A percentile compares a stretch with the other conserved stretches of the same genome.
phyloP scores from a whole-genome alignment of 2,329 filamentous ascomycete genomes.

The Rutstroemia sydowiana region DNA sequence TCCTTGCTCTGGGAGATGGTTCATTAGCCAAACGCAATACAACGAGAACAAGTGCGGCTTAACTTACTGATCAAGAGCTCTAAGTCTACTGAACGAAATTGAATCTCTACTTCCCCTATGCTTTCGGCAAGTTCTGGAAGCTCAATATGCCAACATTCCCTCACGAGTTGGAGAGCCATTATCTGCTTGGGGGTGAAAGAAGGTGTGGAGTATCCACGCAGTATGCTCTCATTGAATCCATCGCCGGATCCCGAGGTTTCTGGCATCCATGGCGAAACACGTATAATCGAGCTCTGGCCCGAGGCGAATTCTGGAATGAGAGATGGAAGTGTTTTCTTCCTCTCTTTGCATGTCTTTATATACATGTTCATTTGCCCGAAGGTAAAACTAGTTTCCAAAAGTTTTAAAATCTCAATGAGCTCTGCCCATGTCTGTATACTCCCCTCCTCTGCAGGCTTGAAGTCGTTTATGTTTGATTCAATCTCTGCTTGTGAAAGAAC shows the following conservation, averaged over 20 bases:
- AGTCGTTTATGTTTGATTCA: constrained; percentile 25
- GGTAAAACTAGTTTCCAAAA: constrained; percentile 26
- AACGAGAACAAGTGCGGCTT: neutral
- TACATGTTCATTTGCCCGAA: constrained; percentile 26
- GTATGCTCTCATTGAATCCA: constrained; percentile 18
- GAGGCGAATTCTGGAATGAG: neutral
- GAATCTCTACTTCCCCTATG: constrained; percentile 28
- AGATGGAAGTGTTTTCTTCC: neutral
- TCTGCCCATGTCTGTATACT: constrained; percentile 21
- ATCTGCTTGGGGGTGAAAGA: constrained; percentile 27
- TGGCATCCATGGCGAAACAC: constrained; percentile 25
- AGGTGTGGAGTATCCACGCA: constrained; percentile 23
- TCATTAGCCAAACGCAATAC: constrained; percentile 1
- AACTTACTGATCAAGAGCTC: constrained; percentile 26
- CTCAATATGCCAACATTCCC: constrained; percentile 28
- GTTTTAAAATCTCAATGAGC: constrained; percentile 23
- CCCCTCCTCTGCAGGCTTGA: constrained; percentile 18
- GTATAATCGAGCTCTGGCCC: constrained; percentile 10
- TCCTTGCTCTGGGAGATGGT: constrained; percentile 14
- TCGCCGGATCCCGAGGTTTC: constrained; percentile 19
- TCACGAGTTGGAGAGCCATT: constrained; percentile 21
- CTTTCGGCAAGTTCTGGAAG: constrained; percentile 24
- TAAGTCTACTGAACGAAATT: constrained; percentile 20
- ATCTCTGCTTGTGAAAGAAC: constrained; percentile 24
- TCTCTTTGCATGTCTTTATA: constrained; percentile 8